phyloP scores from a whole-genome alignment of 352 stramenopile species.

The Phytophthora pisi region DNA sequence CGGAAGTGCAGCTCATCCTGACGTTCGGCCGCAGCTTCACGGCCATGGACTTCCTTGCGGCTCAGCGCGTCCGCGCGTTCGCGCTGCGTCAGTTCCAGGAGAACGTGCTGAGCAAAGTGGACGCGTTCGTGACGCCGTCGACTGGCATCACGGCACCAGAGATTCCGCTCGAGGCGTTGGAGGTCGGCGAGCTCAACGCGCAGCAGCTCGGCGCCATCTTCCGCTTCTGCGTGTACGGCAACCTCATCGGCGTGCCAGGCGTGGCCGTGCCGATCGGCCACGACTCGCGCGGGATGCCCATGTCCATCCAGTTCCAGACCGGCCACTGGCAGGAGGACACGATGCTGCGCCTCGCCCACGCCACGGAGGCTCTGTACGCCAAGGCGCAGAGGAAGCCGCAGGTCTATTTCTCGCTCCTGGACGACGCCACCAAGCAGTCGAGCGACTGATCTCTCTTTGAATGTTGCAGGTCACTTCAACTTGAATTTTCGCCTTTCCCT shows the following conservation, averaged over 20 bases:
- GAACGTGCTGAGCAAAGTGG: constrained; percentile 82
- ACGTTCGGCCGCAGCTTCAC: constrained; percentile 70
- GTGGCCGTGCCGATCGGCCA: constrained; percentile 78
- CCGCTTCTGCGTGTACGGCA: constrained; percentile 85
- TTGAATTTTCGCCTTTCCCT: constrained; percentile 14
- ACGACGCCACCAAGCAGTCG: constrained; percentile 41
- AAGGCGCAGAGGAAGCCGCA: constrained; percentile 52
- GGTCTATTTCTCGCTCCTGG: constrained; percentile 73
- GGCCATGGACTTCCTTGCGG: constrained; percentile 81
- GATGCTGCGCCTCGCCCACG: constrained; percentile 71
- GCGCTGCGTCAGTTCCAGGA: constrained; percentile 76
- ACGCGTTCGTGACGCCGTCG: constrained; percentile 90
- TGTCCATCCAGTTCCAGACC: constrained; percentile 82
- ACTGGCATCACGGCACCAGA: constrained; percentile 77
- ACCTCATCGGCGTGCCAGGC: constrained; percentile 87
- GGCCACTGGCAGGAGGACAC: constrained; percentile 79
- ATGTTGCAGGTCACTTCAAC: constrained; percentile 16
- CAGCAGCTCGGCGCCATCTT: constrained; percentile 67
- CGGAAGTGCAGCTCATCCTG: constrained; percentile 79
- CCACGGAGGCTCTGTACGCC: constrained; percentile 49
- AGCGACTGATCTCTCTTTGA: constrained; percentile 15
- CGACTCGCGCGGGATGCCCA: constrained; percentile 63
- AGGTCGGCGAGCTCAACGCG: constrained; percentile 63
- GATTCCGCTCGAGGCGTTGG: constrained; percentile 54
- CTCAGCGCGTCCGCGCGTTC: constrained; percentile 85